A percentile compares a stretch with the other conserved stretches of the same genome.
phyloP scores from a whole-genome alignment of 2,329 filamentous ascomycete genomes.

The Aspergillus hiratsukae region DNA sequence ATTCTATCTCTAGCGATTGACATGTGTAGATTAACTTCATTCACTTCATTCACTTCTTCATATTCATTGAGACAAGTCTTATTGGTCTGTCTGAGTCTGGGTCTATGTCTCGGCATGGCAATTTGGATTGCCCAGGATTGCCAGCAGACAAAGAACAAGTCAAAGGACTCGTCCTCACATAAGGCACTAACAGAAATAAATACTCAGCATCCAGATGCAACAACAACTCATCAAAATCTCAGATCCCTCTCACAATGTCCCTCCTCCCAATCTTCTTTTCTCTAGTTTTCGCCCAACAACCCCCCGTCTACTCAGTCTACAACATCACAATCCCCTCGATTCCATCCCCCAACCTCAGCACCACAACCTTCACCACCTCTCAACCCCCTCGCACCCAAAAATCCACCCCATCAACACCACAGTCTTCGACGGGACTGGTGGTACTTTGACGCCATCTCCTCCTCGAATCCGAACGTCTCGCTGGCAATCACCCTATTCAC shows the following conservation, averaged over 20 bases:
- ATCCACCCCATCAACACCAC: constrained; percentile 23
- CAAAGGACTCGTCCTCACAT: no score
- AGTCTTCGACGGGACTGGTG: constrained; percentile 40
- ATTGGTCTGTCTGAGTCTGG: no score
- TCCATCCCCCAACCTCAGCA: background rate
- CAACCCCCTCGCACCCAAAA: constrained; percentile 24
- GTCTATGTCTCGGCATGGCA: no score
- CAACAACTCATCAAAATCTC: no score
- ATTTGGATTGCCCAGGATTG: no score
- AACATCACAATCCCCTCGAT: constrained; percentile 1
- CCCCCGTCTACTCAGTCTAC: background rate
- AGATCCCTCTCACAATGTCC: background rate
- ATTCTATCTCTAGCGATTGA: no score
- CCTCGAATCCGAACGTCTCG: constrained; percentile 18
- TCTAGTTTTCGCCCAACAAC: background rate
- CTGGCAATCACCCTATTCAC: constrained; percentile 33
- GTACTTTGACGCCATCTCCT: constrained; percentile 38
- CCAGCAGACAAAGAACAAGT: no score
- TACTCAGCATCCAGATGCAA: no score
- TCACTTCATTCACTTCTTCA: no score
- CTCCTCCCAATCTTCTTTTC: background rate
- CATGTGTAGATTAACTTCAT: no score
- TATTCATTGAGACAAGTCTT: no score
- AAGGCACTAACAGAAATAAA: no score
- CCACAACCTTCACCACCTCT: constrained; percentile 6